Conservation (phyloP, 2,329 filamentous ascomycete genomes). For the Xylaria hypoxylon region DNA sequence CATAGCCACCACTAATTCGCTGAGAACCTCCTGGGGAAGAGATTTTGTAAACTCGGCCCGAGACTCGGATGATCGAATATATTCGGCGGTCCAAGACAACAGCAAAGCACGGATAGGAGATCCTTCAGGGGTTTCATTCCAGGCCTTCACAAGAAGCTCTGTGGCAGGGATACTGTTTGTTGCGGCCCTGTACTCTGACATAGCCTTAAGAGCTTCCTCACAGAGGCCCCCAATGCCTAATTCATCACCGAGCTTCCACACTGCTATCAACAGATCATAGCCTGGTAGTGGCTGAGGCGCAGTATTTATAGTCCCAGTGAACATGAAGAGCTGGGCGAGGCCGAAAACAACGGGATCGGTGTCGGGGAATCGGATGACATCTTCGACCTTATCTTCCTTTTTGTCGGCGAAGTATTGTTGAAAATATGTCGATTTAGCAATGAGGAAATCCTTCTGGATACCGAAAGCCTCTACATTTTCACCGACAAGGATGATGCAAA, state of each 20-base stretch:
- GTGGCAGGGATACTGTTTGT: constrained; percentile 69
- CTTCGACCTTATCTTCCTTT: constrained; percentile 58
- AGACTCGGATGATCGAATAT: constrained; percentile 68
- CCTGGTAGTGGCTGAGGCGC: constrained; percentile 58
- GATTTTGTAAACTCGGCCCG: constrained; percentile 70
- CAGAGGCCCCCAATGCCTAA: constrained; percentile 67
- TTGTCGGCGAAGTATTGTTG: constrained; percentile 57
- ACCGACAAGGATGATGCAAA: constrained; percentile 67
- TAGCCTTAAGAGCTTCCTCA: constrained; percentile 66
- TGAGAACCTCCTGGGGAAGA: constrained; percentile 71
- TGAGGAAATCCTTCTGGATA: constrained; percentile 70
- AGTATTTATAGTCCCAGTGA: constrained; percentile 61
- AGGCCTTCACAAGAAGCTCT: constrained; percentile 69
- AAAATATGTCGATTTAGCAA: constrained; percentile 63
- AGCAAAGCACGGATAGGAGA: constrained; percentile 70
- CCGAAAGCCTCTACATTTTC: constrained; percentile 65
- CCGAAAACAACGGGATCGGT: constrained; percentile 64
- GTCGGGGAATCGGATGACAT: constrained; percentile 63
- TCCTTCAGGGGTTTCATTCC: constrained; percentile 71
- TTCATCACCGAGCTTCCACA: constrained; percentile 68
- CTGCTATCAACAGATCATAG: constrained; percentile 65
- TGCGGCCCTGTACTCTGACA: constrained; percentile 65
- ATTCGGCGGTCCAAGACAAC: constrained; percentile 72
- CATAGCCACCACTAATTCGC: constrained; percentile 72
- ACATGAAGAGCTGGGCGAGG: constrained; percentile 66